Percentiles rank a stretch among this genome's conserved stretches.
These are phyloP conservation scores for Diplodia intermedia DNA, from an alignment of 2,329 filamentous ascomycete species.

Conservation along the genomic window DNA sequence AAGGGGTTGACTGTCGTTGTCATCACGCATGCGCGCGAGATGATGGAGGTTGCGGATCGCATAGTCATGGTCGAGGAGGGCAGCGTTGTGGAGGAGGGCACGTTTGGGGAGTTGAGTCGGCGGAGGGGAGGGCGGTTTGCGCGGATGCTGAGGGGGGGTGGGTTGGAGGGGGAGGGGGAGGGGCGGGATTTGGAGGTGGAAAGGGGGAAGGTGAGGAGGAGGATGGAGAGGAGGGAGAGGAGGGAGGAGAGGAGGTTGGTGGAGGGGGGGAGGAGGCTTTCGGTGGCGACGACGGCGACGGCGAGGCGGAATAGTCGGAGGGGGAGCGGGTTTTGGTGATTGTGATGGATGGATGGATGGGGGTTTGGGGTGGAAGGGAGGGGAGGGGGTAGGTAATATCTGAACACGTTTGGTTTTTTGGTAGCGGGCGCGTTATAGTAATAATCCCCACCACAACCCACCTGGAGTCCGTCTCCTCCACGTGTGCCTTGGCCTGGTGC, in stretches of 20 bases:
- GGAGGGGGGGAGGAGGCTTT: background rate
- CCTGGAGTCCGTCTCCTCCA: too few relatives aligned
- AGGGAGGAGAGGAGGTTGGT: background rate
- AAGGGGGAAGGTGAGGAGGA: background rate
- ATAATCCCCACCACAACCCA: too few relatives aligned
- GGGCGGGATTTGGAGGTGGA: background rate
- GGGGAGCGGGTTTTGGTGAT: too few relatives aligned
- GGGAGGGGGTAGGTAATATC: too few relatives aligned
- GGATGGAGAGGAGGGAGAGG: constrained; percentile 3
- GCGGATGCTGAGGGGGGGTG: constrained; percentile 50
- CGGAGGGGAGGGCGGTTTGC: constrained; percentile 42
- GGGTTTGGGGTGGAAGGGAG: too few relatives aligned
- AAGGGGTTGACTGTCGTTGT: constrained; percentile 73
- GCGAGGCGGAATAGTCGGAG: too few relatives aligned
- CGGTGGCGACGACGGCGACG: too few relatives aligned
- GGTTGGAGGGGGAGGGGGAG: constrained; percentile 16
- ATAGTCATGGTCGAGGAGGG: constrained; percentile 76
- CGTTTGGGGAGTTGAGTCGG: constrained; percentile 65
- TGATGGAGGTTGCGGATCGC: constrained; percentile 82
- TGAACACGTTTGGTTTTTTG: too few relatives aligned
- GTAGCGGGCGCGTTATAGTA: too few relatives aligned
- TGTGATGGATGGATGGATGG: too few relatives aligned
- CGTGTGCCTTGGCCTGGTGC: too few relatives aligned
- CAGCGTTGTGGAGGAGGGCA: constrained; percentile 70
- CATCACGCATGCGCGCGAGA: constrained; percentile 81